A percentile compares a stretch with the other conserved stretches of the same genome.
phyloP scores from a whole-genome alignment of 164 flowering plant genomes.

The Liriodendron chinense region DNA sequence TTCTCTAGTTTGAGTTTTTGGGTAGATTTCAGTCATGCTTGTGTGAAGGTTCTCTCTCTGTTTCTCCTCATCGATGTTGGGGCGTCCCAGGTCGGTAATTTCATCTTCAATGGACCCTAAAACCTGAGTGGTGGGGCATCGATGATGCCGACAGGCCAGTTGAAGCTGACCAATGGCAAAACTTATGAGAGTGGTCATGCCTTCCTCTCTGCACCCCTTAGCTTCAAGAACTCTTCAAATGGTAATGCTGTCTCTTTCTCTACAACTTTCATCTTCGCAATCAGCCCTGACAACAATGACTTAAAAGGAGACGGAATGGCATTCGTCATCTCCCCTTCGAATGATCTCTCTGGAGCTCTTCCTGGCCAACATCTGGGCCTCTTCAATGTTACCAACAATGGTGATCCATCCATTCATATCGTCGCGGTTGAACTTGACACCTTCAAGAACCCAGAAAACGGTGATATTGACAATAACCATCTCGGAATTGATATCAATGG shows the following conservation, averaged over 20 bases:
- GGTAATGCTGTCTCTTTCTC: slow-evolving; percentile 3
- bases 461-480: slow-evolving; percentile 3
- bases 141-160: too few species aligned
- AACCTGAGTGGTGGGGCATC: too few species aligned
- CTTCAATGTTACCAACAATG: background rate
- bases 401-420: background rate
- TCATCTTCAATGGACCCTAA: too few species aligned
- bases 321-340: background rate
- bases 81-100: too few species aligned
- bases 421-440: slow-evolving; percentile 6
- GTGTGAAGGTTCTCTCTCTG: too few species aligned
- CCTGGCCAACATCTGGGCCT: background rate
- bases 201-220: background rate
- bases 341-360: background rate
- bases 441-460: background rate
- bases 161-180: too few species aligned
- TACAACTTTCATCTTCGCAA: background rate
- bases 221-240: background rate
- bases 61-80: too few species aligned
- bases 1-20: too few species aligned
- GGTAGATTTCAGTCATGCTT: too few species aligned
- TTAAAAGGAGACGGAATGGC: background rate
- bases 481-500: slow-evolving; percentile 1
- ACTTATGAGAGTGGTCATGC: background rate
- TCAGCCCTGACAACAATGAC: background rate